Base-by-base conservation (phyloP, 2,329 filamentous ascomycete species). In the Chaetomiaceae sp. region DNA sequence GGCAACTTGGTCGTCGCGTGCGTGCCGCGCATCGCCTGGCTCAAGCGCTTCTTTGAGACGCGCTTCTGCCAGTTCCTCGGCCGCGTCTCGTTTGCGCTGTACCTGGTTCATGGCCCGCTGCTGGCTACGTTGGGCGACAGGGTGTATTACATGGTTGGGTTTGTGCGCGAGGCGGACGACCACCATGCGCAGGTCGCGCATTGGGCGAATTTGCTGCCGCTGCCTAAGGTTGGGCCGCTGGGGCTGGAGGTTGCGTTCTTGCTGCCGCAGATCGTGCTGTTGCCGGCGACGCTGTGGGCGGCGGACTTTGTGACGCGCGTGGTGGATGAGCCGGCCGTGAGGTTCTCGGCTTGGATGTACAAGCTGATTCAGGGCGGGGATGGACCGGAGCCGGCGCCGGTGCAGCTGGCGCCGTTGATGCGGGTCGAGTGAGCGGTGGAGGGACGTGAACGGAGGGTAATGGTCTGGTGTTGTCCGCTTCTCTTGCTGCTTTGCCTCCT, bases 41-140 rank as follows among this genome's bases (percentile, higher is more conserved):
- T 83, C 14, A 76, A 73, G 61, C 51, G 62, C 3, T 78, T 82
- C 57, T 83, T 84, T 55, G 79, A 81, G 60, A 68, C 66, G 0
- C 65, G 66, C 6, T 73, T 80, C 56, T 77, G 73, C 56, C 80
- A 81, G 57, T 81, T 81, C 50, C 68, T 84, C 2, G 81, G 80
- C 1, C 72, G 74, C 38, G 70, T 84, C 45, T 83, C 78, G 0
- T 85, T 75, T 58, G 69, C 75, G 1, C 65, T 85, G 9, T 85
- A 85, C 61, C 67, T 84, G 8, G 70, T 83, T 10, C 81, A 85
- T 53, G 81, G 81, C 0, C 80, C 80, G 0, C 61, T 85, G 1
- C 64, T 85, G 1, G 75, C 70, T 68, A 70, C 69, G 0, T 42
- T 84, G 1, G 81, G 79, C 3, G 79, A 86, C 58, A 68, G 82